Conservation (phyloP, 805 yeast species). For the Millerozyma miso region DNA sequence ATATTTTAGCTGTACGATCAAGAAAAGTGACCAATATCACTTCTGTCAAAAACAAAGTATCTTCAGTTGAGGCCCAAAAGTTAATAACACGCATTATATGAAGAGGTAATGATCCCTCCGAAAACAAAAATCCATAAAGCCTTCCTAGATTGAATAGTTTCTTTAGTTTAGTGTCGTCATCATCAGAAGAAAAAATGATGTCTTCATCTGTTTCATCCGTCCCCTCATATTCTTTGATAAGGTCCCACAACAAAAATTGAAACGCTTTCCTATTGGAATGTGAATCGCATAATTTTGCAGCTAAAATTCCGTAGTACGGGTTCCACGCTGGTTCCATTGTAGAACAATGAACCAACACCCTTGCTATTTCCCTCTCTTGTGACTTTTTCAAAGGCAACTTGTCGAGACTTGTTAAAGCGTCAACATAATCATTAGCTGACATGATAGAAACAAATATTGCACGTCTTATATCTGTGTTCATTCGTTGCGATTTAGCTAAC, state of each 20-base stretch:
- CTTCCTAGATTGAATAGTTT: slow-evolving; percentile 71
- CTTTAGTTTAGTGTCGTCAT: slow-evolving; percentile 55
- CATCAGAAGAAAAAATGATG: slow-evolving; percentile 35
- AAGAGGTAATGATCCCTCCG: slow-evolving; percentile 69
- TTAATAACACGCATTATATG: slow-evolving; percentile 72
- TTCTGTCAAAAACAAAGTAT: slow-evolving; percentile 67
- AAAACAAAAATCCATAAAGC: slow-evolving; percentile 71
- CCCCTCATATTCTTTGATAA: slow-evolving; percentile 63
- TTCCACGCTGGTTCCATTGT: slow-evolving; percentile 78
- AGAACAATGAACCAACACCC: slow-evolving; percentile 81
- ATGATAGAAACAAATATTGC: slow-evolving; percentile 91
- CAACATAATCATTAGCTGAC: slow-evolving; percentile 91
- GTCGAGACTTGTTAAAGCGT: slow-evolving; percentile 78
- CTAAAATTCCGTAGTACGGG: slow-evolving; percentile 83
- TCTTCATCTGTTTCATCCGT: slow-evolving; percentile 39
- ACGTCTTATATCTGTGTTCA: slow-evolving; percentile 93
- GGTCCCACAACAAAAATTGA: slow-evolving; percentile 89
- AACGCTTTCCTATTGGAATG: slow-evolving; percentile 77
- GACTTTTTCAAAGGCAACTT: slow-evolving; percentile 71
- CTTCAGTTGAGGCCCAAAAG: slow-evolving; percentile 63
- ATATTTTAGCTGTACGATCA: slow-evolving; percentile 59
- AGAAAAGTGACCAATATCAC: slow-evolving; percentile 65
- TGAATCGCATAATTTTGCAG: slow-evolving; percentile 68
- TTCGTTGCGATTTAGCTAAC: slow-evolving; percentile 78
- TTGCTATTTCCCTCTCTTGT: slow-evolving; percentile 85